Conservation (phyloP, 768 basidiomycete genomes). For the Jaapia argillacea region DNA sequence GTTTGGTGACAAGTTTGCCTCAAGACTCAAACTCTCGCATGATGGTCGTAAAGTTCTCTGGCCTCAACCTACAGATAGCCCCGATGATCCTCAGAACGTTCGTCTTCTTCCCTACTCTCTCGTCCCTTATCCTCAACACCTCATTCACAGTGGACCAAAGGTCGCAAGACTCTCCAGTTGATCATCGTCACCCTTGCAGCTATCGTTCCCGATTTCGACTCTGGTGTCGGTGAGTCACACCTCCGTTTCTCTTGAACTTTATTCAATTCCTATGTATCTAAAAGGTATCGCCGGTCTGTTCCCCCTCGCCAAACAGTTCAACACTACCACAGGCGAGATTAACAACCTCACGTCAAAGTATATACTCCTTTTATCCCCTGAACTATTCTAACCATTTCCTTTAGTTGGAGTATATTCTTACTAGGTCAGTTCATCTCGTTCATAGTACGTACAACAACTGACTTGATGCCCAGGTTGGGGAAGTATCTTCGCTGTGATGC, state of each 20-base stretch:
- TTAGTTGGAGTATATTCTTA: slow-evolving; percentile 58
- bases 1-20: slow-evolving; percentile 45
- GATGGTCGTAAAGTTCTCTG: slow-evolving; percentile 56
- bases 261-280: neutral
- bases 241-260: no score
- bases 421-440: slow-evolving; percentile 27
- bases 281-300: slow-evolving; percentile 55
- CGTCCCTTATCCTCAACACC: neutral
- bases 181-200: slow-evolving; percentile 54
- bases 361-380: no score
- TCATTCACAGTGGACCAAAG: slow-evolving; percentile 33
- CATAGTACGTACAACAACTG: no score
- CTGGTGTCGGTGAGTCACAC: slow-evolving; percentile 39
- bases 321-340: slow-evolving; percentile 45
- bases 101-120: slow-evolving; percentile 5
- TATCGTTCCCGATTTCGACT: slow-evolving; percentile 59
- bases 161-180: slow-evolving; percentile 45
- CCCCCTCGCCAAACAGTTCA: slow-evolving; percentile 40
- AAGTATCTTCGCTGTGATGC: slow-evolving; percentile 51
- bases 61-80: slow-evolving; percentile 58
- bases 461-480: slow-evolving; percentile 52
- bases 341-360: slow-evolving; percentile 53
- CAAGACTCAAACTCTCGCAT: slow-evolving; percentile 41
- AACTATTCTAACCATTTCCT: neutral
- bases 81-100: slow-evolving; percentile 60